Evolutionary conservation across 106 monocot species (phyloP).

Genomic region (Phalaenopsis equestris): DNA sequence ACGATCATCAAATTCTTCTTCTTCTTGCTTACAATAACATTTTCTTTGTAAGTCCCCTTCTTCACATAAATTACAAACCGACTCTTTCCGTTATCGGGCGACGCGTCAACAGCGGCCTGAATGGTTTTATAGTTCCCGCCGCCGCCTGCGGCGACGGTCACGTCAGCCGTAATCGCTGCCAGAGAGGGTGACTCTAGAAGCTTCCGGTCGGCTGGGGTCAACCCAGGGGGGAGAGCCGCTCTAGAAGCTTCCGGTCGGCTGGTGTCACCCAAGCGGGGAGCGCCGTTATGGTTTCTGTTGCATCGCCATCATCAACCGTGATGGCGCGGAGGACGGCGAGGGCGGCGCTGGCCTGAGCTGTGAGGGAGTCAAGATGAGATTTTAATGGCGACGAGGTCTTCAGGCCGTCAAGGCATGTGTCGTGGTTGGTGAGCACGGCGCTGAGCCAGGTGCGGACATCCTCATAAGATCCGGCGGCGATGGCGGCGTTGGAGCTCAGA

Average conservation of each 20-base stretch:
- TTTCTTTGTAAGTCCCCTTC: slow-evolving; percentile 29
- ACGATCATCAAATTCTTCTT: slow-evolving; percentile 33
- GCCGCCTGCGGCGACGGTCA: slow-evolving; percentile 24
- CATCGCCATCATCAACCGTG: background rate
- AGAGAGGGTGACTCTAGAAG: slow-evolving; percentile 10
- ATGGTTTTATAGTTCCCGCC: slow-evolving; percentile 26
- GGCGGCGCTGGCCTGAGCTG: slow-evolving; percentile 17
- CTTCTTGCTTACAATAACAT: slow-evolving; percentile 17
- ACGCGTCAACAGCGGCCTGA: slow-evolving; percentile 18
- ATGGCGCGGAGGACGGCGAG: slow-evolving; percentile 32
- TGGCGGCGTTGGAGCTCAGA: slow-evolving; percentile 4
- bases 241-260: slow-evolving; percentile 18
- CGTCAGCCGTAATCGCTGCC: slow-evolving; percentile 2
- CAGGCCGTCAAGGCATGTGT: slow-evolving; percentile 38
- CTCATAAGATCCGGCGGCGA: background rate
- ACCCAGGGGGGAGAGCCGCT: background rate
- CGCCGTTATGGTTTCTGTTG: background rate
- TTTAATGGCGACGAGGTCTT: background rate
- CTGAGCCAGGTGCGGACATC: slow-evolving; percentile 39
- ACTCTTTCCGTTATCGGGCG: background rate
- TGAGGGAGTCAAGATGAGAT: slow-evolving; percentile 10
- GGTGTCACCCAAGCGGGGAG: slow-evolving; percentile 22
- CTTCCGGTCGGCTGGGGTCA: slow-evolving; percentile 8
- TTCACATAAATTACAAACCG: slow-evolving; percentile 28
- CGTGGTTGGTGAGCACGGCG: slow-evolving; percentile 38